Base-by-base conservation (phyloP, 2,329 filamentous ascomycete species). In the Blastomyces percursus region DNA sequence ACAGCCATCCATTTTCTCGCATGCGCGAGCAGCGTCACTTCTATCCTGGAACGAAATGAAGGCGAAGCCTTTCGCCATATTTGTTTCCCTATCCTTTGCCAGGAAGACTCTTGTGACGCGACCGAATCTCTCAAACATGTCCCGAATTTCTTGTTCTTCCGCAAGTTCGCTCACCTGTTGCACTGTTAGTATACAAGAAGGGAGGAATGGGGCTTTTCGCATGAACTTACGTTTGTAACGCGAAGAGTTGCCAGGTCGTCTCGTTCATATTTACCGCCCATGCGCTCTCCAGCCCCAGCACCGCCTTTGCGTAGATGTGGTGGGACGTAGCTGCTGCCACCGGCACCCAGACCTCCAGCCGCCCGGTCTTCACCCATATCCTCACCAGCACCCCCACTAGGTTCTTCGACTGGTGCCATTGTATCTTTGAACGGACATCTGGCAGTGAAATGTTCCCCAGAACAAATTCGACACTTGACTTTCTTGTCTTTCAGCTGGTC, bases 371-470 rank as follows among this genome's bases (percentile, higher is more conserved):
- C 78, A 59, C 77, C 80, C 54, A 74, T 77, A 54, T 81, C 82
- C 30, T 77, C 76, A 61, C 70, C 67, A 0, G 69, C 65, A 27
- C 70, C 72, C 38, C 69, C 74, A 58, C 68, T 72, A 24, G 74
- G 65, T 68, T 81, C 79, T 51, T 79, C 79, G 63, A 80, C 76
- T 7, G 79, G 94, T 44, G 93, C 91, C 91, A 99, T 96, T 71
- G 93, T 99, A 76, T 97, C 94, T 83, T 97, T 99, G 87, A 96
- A 99, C 44, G 94, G 94, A 86, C 94, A 99, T 77, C 94, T 88
- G 69, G 93, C 93, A 51, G 94, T 99, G 83, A 97, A 99, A 86
- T 99, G 94, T 82, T 99, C 94, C 75, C 93, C 94, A 75, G 87
- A 90, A 81, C 94, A 99, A 76, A 99, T 97, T 84, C 94, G 89